Base-by-base conservation (phyloP, 768 basidiomycete genomes). In the Glaciozyma antarctica region DNA sequence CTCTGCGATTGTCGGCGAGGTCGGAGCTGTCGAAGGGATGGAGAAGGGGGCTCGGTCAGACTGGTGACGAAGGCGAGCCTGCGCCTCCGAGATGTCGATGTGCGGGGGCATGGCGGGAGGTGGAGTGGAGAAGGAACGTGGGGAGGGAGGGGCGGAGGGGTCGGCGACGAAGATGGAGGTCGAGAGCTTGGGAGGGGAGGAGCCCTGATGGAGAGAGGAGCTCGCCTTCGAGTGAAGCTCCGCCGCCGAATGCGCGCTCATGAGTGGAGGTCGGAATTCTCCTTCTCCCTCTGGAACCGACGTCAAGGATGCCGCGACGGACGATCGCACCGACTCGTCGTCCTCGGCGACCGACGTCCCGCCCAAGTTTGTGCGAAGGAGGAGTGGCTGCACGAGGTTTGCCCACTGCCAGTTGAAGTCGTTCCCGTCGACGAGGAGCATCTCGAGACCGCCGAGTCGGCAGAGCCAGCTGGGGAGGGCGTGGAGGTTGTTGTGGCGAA, bases 401-500 rank as follows among this genome's bases (percentile, higher is more conserved):
- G 86, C 85, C 90, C 92, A 95, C 1, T 90, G 88, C 12, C 88
- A 88, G 72, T 89, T 88, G 77, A 99, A 97, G 12, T 93, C 91
- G 75, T 99, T 99, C 22, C 86, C 87, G 68, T 98, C 94, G n/a
- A 99, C 84, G 70, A 86, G 87, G 5, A 99, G 79, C 2, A 86
- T 87, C 76, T 94, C 90, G 55, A 99, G 80, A 5, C 73, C 71
- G 38, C 82, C 81, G n/a, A 99, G 81, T 34, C 90, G 82, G 75
- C 90, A 90, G 54, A 99, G 81, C 94, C 95, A 99, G 67, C 87
- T 85, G n/a, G 95, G 93, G 22, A 98, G 82, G 10, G 87, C 83
- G 70, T 88, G 81, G 73, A 99, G 80, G 75, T 87, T 87, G 78
- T 99, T 99, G 73, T 87, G 80, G 54, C 93, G 85, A 61, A 94